Evolutionary conservation across 768 basidiomycete species (phyloP).

Genomic region (Hortiboletus flavorubellus): DNA sequence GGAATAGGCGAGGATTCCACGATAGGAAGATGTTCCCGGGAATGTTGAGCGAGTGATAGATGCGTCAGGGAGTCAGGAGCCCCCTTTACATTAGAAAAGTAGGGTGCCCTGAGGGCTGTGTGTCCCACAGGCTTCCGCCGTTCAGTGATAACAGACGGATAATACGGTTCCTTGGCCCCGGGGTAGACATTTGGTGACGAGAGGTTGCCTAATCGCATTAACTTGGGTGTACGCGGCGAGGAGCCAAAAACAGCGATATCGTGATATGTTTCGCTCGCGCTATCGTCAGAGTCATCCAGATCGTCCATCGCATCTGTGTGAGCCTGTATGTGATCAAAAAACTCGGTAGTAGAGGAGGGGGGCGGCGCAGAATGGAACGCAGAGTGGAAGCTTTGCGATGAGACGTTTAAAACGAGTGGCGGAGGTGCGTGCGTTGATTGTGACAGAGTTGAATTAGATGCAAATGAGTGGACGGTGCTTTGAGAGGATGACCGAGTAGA

Average conservation of each 20-base stretch:
- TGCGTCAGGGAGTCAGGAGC: slow-evolving; percentile 31
- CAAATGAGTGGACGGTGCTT: slow-evolving; percentile 30
- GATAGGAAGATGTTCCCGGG: slow-evolving; percentile 38
- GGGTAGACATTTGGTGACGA: slow-evolving; percentile 63
- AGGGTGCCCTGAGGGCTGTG: slow-evolving; percentile 39
- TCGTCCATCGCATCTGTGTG: slow-evolving; percentile 74
- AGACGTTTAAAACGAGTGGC: slow-evolving; percentile 43
- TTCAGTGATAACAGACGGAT: slow-evolving; percentile 34
- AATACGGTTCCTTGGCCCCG: slow-evolving; percentile 35
- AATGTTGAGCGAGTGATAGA: slow-evolving; percentile 37
- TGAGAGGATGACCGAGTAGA: slow-evolving; percentile 28
- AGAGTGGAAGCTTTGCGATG: slow-evolving; percentile 40
- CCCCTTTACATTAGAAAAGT: slow-evolving; percentile 46
- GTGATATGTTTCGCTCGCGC: slow-evolving; percentile 37
- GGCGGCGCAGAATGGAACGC: slow-evolving; percentile 59
- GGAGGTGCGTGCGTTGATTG: slow-evolving; percentile 16
- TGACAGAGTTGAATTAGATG: slow-evolving; percentile 26
- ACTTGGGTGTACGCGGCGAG: slow-evolving; percentile 33
- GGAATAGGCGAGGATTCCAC: slow-evolving; percentile 8
- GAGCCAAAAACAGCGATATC: slow-evolving; percentile 32
- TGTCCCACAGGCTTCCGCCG: slow-evolving; percentile 53
- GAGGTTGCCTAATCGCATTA: slow-evolving; percentile 67
- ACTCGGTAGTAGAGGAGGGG: slow-evolving; percentile 62
- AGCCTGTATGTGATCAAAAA: slow-evolving; percentile 72
- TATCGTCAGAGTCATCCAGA: slow-evolving; percentile 56